phyloP scores from a whole-genome alignment of 225 moss, liverwort and hornwort genomes.

The Straminergon stramineum region DNA sequence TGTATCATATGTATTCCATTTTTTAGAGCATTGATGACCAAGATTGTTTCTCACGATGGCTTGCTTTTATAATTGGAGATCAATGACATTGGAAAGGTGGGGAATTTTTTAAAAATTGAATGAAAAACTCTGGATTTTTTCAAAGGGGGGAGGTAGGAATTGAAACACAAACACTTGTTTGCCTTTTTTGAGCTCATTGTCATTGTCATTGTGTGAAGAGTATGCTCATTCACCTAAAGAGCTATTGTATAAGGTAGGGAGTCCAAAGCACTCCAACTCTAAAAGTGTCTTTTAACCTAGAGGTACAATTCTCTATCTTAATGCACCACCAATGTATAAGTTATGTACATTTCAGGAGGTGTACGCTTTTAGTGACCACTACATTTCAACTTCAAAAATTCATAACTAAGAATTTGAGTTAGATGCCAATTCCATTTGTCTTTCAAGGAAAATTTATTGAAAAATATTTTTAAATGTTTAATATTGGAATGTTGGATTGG shows the following conservation, averaged over 20 bases:
- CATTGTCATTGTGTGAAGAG: neutral
- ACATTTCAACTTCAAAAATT: neutral
- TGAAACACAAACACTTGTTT: too few relatives aligned
- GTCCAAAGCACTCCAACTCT: accelerated
- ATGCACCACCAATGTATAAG: neutral
- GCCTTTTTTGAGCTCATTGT: too few relatives aligned
- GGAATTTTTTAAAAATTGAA: too few relatives aligned
- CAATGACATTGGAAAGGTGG: too few relatives aligned
- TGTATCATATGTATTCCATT: too few relatives aligned
- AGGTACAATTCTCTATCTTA: neutral
- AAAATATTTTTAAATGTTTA: neutral
- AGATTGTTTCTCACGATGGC: too few relatives aligned
- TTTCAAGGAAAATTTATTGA: neutral
- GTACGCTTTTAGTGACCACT: neutral
- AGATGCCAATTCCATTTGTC: neutral
- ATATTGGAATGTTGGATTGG: neutral
- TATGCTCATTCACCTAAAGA: neutral
- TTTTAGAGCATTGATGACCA: too few relatives aligned
- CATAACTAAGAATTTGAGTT: neutral
- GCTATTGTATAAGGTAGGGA: neutral
- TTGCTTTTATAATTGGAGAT: too few relatives aligned
- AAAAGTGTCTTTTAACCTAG: accelerated
- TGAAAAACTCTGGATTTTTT: too few relatives aligned
- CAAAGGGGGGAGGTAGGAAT: too few relatives aligned
- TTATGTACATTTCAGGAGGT: neutral